Percentiles rank a stretch among this genome's conserved stretches.
phyloP scores from a whole-genome alignment of 2,329 filamentous ascomycete genomes.

The Cercospora sojina region DNA sequence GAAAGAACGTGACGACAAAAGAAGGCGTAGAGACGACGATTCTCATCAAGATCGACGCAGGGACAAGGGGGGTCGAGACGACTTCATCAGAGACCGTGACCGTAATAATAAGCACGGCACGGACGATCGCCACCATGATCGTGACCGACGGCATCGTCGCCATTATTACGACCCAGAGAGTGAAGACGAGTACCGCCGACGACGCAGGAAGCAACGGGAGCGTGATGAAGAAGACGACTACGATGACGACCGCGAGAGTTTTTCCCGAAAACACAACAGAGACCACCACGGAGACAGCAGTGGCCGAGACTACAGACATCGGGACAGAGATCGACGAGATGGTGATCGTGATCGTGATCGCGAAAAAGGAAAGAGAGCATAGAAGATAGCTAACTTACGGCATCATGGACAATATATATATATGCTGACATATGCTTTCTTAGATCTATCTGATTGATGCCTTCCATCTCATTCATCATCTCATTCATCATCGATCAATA shows the following conservation, averaged over 20 bases:
- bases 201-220: conserved; percentile 24
- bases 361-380: conserved; percentile 21
- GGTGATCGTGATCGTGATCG: conserved; percentile 26
- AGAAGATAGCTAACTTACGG: conserved; percentile 24
- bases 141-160: conserved; percentile 25
- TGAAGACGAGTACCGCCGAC: conserved; percentile 32
- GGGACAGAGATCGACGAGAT: conserved; percentile 17
- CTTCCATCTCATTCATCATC: neutral
- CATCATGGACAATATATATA: conserved; percentile 13
- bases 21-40: conserved; percentile 22
- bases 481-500: too few species aligned
- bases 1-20: conserved; percentile 41
- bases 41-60: conserved; percentile 21
- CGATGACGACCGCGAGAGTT: conserved; percentile 18
- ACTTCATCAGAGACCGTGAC: conserved; percentile 12
- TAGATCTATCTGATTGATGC: conserved; percentile 16
- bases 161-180: conserved; percentile 27
- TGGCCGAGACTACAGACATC: conserved; percentile 28
- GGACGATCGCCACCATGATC: conserved; percentile 22
- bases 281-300: conserved; percentile 27
- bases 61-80: conserved; percentile 20
- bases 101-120: conserved; percentile 20
- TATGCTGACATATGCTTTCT: conserved; percentile 20
- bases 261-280: conserved; percentile 29
- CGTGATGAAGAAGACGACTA: conserved; percentile 21